A percentile compares a stretch with the other conserved stretches of the same genome.
These are phyloP conservation scores for Licmophora abbreviata DNA, from an alignment of 108 stramenopile genomes.

Conservation along the genomic window DNA sequence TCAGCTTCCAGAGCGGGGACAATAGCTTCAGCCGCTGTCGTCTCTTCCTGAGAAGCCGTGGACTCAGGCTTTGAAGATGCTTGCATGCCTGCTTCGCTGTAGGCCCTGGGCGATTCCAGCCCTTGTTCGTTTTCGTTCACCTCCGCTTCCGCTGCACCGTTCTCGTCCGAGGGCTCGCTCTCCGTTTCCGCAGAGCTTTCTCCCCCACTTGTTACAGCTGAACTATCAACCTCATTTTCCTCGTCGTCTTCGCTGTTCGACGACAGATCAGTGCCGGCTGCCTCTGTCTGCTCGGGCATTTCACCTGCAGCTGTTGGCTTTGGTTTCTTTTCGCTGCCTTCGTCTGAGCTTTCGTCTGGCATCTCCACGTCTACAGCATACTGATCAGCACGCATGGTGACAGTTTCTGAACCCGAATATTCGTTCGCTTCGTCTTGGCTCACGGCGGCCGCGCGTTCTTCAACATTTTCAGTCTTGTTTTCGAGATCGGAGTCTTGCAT, in stretches of 20 bases:
- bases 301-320: slow-evolving; percentile 14
- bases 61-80: too few species aligned
- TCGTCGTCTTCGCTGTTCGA: background rate
- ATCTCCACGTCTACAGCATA: slow-evolving; percentile 1
- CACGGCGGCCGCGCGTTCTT: slow-evolving; percentile 8
- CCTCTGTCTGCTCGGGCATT: slow-evolving; percentile 21
- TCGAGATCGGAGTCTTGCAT: background rate
- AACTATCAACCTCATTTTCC: background rate
- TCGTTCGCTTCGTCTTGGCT: slow-evolving; percentile 1
- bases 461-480: slow-evolving; percentile 12
- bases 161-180: too few species aligned
- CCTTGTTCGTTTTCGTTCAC: too few species aligned
- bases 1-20: too few species aligned
- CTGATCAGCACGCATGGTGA: background rate
- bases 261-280: background rate
- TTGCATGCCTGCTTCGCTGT: too few species aligned
- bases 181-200: too few species aligned
- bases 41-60: too few species aligned
- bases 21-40: too few species aligned
- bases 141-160: too few species aligned
- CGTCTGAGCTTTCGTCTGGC: slow-evolving; percentile 3
- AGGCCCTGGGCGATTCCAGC: too few species aligned
- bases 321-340: too few species aligned
- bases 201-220: too few species aligned
- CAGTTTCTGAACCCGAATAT: slow-evolving; percentile 2